phyloP scores from a whole-genome alignment of 2,329 filamentous ascomycete species.

The Calonectria ilicicola region DNA sequence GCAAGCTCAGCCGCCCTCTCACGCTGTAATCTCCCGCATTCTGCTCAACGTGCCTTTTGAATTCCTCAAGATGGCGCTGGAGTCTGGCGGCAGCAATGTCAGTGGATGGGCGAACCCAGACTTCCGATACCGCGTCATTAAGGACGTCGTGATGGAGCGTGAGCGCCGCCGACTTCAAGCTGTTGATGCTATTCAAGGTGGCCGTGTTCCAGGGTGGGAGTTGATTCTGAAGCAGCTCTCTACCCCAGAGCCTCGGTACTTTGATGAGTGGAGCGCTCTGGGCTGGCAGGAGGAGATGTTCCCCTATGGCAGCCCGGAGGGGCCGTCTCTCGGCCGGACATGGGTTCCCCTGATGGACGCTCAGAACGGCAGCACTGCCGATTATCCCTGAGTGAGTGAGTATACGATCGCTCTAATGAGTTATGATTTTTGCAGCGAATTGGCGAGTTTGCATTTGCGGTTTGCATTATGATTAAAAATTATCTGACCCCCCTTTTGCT shows the following conservation, averaged over 20 bases:
- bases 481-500: slow-evolving; percentile 21
- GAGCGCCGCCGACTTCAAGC: slow-evolving; percentile 65
- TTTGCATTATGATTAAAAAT: slow-evolving; percentile 35
- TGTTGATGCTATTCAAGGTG: slow-evolving; percentile 56
- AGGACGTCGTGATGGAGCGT: slow-evolving; percentile 65
- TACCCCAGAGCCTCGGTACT: slow-evolving; percentile 52
- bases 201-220: slow-evolving; percentile 49
- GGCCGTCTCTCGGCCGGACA: slow-evolving; percentile 56
- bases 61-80: slow-evolving; percentile 74
- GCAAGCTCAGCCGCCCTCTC: slow-evolving; percentile 48
- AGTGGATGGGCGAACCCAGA: slow-evolving; percentile 63
- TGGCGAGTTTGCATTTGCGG: slow-evolving; percentile 35
- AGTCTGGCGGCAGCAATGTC: slow-evolving; percentile 66
- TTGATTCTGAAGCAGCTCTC: slow-evolving; percentile 51
- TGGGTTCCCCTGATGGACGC: slow-evolving; percentile 55
- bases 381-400: slow-evolving; percentile 46
- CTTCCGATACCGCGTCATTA: slow-evolving; percentile 61
- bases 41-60: slow-evolving; percentile 78
- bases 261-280: slow-evolving; percentile 59
- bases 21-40: slow-evolving; percentile 71
- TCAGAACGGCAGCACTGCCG: slow-evolving; percentile 38
- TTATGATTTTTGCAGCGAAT: slow-evolving; percentile 29
- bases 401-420: slow-evolving; percentile 24
- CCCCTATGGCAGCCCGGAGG: slow-evolving; percentile 52
- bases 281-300: slow-evolving; percentile 62